Conservation (phyloP, 2,329 filamentous ascomycete species). For the Claviceps humidiphila region DNA sequence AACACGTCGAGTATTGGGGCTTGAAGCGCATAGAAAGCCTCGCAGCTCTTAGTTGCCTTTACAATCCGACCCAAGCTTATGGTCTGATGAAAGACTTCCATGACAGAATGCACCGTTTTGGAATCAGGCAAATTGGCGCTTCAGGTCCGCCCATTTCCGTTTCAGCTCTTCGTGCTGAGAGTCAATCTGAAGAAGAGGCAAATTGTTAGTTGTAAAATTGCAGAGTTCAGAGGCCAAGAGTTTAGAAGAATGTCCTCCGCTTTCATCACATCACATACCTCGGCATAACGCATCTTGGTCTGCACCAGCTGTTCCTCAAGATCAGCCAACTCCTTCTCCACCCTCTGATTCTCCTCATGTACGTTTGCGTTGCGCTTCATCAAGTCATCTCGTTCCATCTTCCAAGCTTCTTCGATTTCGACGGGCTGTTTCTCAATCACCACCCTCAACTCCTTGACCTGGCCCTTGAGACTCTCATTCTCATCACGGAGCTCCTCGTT, state of each 20-base stretch:
- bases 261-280: conserved; percentile 47
- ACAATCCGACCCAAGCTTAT: no score
- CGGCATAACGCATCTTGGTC: conserved; percentile 89
- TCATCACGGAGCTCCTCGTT: conserved; percentile 82
- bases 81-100: background rate
- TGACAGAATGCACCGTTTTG: background rate
- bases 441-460: conserved; percentile 71
- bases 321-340: conserved; percentile 83
- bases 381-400: conserved; percentile 76
- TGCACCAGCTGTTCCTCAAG: conserved; percentile 86
- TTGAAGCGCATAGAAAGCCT: no score
- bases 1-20: no score
- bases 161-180: conserved; percentile 52
- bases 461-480: conserved; percentile 75
- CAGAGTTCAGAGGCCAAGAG: background rate
- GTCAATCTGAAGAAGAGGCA: conserved; percentile 39
- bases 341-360: conserved; percentile 76
- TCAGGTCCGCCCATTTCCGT: conserved; percentile 61
- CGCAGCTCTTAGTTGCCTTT: no score
- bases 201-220: background rate
- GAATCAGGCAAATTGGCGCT: conserved; percentile 32
- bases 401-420: conserved; percentile 72
- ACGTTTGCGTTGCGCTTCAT: conserved; percentile 89
- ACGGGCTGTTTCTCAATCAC: conserved; percentile 83
- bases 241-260: no score